Conservation (phyloP, 306 rosid species). For the Quercus variabilis region DNA sequence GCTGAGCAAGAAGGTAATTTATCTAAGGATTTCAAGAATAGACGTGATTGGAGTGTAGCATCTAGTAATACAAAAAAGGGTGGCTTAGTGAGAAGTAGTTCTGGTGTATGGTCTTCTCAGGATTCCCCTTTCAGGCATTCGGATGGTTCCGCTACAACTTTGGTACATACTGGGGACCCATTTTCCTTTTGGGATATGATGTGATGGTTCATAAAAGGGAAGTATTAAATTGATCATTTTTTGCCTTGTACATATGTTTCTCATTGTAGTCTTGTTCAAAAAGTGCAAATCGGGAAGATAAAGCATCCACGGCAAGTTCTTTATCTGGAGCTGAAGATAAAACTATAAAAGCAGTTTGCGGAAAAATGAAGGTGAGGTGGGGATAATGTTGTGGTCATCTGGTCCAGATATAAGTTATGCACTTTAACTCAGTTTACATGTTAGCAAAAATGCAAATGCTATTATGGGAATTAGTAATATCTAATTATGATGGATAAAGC, state of each 20-base stretch:
- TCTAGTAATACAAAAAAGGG: slow-evolving; percentile 34
- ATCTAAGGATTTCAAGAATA: slow-evolving; percentile 17
- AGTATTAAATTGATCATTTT: slow-evolving; percentile 16
- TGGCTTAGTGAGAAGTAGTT: slow-evolving; percentile 34
- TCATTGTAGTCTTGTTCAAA: slow-evolving; percentile 37
- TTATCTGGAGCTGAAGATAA: slow-evolving; percentile 62
- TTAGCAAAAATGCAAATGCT: slow-evolving; percentile 11
- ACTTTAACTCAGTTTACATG: not conserved
- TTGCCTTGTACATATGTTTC: slow-evolving; percentile 13
- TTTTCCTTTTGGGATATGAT: slow-evolving; percentile 6
- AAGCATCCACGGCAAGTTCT: slow-evolving; percentile 50
- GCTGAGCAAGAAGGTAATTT: slow-evolving; percentile 44
- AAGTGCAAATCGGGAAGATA: slow-evolving; percentile 39
- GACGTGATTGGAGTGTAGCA: slow-evolving; percentile 25
- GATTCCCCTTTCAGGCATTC: slow-evolving; percentile 37
- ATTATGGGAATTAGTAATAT: not conserved
- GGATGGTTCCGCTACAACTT: slow-evolving; percentile 34
- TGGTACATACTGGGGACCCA: slow-evolving; percentile 36
- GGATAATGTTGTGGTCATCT: not conserved
- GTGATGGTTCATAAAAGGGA: not conserved
- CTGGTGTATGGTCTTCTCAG: slow-evolving; percentile 50
- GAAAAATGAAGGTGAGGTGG: slow-evolving; percentile 51
- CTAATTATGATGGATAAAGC: not conserved
- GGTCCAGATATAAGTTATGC: not conserved
- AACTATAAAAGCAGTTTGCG: slow-evolving; percentile 60